Percentiles rank a stretch among this genome's conserved stretches.
phyloP scores from a whole-genome alignment of 345 rosid genomes.

The Syzygium jambos region DNA sequence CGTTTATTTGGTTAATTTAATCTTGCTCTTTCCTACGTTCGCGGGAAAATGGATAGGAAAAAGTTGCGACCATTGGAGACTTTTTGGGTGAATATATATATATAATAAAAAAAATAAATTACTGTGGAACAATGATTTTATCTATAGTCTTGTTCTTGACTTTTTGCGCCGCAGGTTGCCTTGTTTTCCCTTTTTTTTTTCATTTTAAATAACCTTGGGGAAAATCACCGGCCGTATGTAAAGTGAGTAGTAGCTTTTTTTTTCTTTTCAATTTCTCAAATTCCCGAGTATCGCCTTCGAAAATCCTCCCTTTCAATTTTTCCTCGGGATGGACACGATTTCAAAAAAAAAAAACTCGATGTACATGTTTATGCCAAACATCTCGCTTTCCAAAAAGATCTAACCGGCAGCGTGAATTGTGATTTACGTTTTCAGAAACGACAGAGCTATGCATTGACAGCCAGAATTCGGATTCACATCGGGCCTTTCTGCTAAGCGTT shows the following conservation, averaged over 20 bases:
- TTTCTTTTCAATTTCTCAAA: not conserved
- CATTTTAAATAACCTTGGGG: not conserved
- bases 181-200: too few species aligned
- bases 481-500: not conserved
- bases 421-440: not conserved
- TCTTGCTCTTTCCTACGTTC: not conserved
- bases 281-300: not conserved
- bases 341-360: not conserved
- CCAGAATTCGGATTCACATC: not conserved
- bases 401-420: accelerated
- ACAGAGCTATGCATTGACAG: not conserved
- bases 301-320: not conserved
- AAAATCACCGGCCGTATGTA: not conserved
- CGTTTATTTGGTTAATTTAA: not conserved
- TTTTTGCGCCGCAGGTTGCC: not conserved
- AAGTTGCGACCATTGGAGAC: not conserved
- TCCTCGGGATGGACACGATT: too few species aligned
- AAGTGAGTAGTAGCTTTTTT: too few species aligned
- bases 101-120: not conserved
- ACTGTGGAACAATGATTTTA: not conserved
- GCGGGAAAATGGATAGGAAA: not conserved
- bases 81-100: not conserved
- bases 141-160: too few species aligned
- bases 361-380: not conserved
- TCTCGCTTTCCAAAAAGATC: not conserved